Base-by-base conservation (phyloP, 2,329 filamentous ascomycete genomes). In the Trichoderma koningiopsis region DNA sequence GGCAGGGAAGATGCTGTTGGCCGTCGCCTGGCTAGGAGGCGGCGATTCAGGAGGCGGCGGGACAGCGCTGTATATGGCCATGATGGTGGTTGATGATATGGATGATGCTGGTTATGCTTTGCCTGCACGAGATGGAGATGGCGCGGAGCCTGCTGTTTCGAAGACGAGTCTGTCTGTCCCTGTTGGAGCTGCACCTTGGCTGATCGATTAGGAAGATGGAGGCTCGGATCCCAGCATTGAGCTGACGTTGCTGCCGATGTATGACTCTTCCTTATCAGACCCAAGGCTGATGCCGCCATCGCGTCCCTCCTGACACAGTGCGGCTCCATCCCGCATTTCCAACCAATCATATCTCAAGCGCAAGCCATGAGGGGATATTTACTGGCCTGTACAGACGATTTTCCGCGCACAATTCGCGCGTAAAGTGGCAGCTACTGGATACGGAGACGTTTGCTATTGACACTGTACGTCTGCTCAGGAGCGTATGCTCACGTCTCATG, bases 31-130 rank as follows among this genome's bases (percentile, higher is more conserved):
- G 71, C 72, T 56, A 64, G 73, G 63, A 31, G 72, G 69, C 27
- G 75, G 73, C 57, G 80, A 75, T 70, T 80, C 82, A 58, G 81
- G 78, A 57, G 84, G 85, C 61, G 84, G 84, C 57, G 85, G 84
- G 58, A 87, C 84, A 31, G 85, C 83, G 72, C 79, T 83, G 79
- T 82, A 86, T 77, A 87, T 85, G 70, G 85, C 84, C 83, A 85
- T 85, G 75, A 70, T 52, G 40, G 13, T 60, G 61, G 52, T n/a
- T 22, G 35, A 56, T 49, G 19, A 22, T 61, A 24, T 43, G 6
- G 33, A 35, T 7, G 40, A 29, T 29, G 16, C 19, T 14, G 52
- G 24, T 29, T 24, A 22, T 13, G 19, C 5, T 31, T 29, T 47
- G 53, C 14, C 22, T 24, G 22, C 40, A n/a, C 40, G 40, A n/a